Evolutionary conservation across 1,284 basidiomycete genomes (phyloP).

Genomic region (Earliella scabrosa): DNA sequence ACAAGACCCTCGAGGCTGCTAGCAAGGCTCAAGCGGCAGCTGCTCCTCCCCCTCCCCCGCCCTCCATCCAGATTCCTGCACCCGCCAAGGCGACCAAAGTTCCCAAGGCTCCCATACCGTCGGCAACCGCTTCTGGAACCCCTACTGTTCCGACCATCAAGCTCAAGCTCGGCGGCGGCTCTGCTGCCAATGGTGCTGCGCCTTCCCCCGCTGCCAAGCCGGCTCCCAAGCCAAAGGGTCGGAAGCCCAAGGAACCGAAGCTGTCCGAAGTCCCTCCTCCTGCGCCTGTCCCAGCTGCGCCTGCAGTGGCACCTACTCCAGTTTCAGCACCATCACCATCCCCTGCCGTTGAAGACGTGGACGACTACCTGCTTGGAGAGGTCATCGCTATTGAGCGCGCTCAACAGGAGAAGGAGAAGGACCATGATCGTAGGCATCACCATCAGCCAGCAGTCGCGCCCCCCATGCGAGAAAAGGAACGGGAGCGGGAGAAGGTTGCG

Average conservation of each 20-base stretch:
- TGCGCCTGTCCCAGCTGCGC: conserved; percentile 39
- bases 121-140: conserved; percentile 32
- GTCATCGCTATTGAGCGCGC: conserved; percentile 80
- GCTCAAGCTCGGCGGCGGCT: conserved; percentile 47
- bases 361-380: conserved; percentile 80
- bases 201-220: conserved; percentile 26
- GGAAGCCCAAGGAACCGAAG: conserved; percentile 48
- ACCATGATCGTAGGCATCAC: conserved; percentile 13
- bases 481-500: conserved; percentile 16
- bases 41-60: conserved; percentile 1
- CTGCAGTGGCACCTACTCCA: neutral
- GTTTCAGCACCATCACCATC: neutral
- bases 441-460: conserved; percentile 6
- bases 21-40: conserved; percentile 44
- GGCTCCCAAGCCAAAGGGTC: conserved; percentile 43
- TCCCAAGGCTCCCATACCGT: conserved; percentile 35
- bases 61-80: conserved; percentile 21
- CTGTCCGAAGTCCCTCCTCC: conserved; percentile 58
- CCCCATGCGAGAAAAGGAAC: conserved; percentile 24
- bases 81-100: conserved; percentile 27
- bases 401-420: conserved; percentile 49
- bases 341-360: conserved; percentile 41
- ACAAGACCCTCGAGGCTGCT: conserved; percentile 70
- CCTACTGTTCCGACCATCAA: conserved; percentile 60
- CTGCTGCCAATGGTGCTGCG: conserved; percentile 23